Evolutionary conservation across 1,284 basidiomycete species (phyloP).

Genomic region (Apiotrichum gracile): DNA sequence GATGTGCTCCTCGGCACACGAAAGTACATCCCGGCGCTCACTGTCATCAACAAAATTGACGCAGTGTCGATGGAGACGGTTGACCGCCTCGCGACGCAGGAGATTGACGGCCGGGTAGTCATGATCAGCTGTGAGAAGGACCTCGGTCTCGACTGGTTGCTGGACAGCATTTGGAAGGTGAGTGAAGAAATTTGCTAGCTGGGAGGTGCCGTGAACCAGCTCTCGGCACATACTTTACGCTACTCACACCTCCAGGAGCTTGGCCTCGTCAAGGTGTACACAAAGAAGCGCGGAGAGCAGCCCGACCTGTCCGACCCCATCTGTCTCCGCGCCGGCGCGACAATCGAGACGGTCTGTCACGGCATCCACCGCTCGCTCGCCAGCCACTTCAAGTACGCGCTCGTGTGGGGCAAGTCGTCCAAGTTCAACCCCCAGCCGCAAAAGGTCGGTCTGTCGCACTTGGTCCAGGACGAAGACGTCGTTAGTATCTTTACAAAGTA

Average conservation of each 20-base stretch:
- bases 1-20: conserved; percentile 87
- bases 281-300: conserved; percentile 89
- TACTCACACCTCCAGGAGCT: conserved; percentile 51
- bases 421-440: conserved; percentile 89
- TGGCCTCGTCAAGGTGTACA: conserved; percentile 84
- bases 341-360: conserved; percentile 90
- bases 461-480: conserved; percentile 89
- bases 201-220: neutral
- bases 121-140: conserved; percentile 93
- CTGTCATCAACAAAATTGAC: conserved; percentile 95
- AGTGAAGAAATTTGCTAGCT: neutral
- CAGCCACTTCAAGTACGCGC: conserved; percentile 78
- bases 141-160: conserved; percentile 78
- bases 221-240: too few relatives aligned
- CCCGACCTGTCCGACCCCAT: conserved; percentile 91
- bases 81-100: conserved; percentile 74
- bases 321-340: conserved; percentile 83
- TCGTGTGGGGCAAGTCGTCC: conserved; percentile 87
- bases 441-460: conserved; percentile 80
- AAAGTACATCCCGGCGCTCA: conserved; percentile 88
- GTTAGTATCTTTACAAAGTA: conserved; percentile 49
- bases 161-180: conserved; percentile 80
- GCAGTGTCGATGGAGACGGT: conserved; percentile 80
- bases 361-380: conserved; percentile 84
- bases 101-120: conserved; percentile 62